phyloP scores from a whole-genome alignment of 2,329 filamentous ascomycete genomes.

The Coleophoma crateriformis region DNA sequence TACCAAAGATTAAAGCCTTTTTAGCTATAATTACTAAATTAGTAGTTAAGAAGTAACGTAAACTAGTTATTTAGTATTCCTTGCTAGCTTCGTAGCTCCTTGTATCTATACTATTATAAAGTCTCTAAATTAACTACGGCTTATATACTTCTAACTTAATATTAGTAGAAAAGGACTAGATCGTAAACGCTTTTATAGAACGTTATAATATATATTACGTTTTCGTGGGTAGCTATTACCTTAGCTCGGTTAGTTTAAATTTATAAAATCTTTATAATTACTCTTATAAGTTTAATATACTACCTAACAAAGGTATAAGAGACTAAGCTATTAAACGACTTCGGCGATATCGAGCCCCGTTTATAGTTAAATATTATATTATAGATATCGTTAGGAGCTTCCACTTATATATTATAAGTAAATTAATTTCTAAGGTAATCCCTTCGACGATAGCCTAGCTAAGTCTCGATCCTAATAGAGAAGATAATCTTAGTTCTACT shows the following conservation, averaged over 20 bases:
- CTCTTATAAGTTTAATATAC: neutral
- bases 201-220: neutral
- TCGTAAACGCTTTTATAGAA: neutral
- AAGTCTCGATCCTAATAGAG: neutral
- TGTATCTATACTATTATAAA: neutral
- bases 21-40: neutral
- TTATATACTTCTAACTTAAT: neutral
- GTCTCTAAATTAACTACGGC: neutral
- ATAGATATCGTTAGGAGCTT: neutral
- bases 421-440: neutral
- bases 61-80: neutral
- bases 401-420: neutral
- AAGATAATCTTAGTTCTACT: neutral
- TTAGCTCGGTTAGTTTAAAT: neutral
- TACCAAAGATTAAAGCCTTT: neutral
- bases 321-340: neutral
- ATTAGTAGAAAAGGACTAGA: neutral
- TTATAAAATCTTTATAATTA: neutral
- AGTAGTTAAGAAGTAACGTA: neutral
- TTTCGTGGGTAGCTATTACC: neutral
- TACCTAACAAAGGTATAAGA: neutral
- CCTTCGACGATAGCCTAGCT: neutral
- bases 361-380: neutral
- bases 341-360: neutral
- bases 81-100: neutral